Percentiles rank a stretch among this genome's conserved stretches.
phyloP scores from a whole-genome alignment of 257 asterid genomes.

The Phtheirospermum japonicum region DNA sequence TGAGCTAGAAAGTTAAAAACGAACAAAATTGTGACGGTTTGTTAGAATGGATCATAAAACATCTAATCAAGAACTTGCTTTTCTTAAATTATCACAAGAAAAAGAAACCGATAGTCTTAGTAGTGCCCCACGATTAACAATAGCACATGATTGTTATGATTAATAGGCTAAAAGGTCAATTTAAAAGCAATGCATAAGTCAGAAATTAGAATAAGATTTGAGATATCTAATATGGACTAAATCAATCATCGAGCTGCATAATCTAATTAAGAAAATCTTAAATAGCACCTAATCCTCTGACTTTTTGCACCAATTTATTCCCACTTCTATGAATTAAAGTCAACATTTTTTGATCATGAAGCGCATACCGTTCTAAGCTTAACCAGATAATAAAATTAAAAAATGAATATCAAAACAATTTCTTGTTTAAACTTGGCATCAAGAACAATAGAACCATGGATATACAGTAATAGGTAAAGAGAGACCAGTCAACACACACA shows the following conservation, averaged over 20 bases:
- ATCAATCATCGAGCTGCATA: slow-evolving; percentile 5
- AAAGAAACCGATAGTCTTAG: neutral
- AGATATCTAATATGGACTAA: slow-evolving; percentile 16
- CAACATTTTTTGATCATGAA: slow-evolving; percentile 18
- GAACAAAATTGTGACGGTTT: too few relatives aligned
- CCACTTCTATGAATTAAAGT: slow-evolving; percentile 14
- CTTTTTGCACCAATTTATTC: neutral
- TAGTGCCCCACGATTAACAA: neutral
- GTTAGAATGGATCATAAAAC: too few relatives aligned
- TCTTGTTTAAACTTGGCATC: slow-evolving; percentile 1
- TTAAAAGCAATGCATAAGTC: neutral
- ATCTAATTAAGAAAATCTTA: slow-evolving; percentile 18
- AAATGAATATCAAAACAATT: neutral
- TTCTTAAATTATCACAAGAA: neutral
- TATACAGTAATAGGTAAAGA: too few relatives aligned
- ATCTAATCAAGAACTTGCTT: too few relatives aligned
- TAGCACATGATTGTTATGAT: neutral
- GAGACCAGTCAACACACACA: slow-evolving; percentile 1
- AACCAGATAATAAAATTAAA: neutral
- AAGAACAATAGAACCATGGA: neutral
- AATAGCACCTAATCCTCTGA: slow-evolving; percentile 19
- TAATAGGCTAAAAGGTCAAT: slow-evolving; percentile 4
- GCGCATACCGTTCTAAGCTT: neutral
- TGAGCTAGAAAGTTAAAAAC: too few relatives aligned
- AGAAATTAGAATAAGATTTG: slow-evolving; percentile 15